Conservation (phyloP, 2,329 filamentous ascomycete species). For the Ascocoryne sarcoides region DNA sequence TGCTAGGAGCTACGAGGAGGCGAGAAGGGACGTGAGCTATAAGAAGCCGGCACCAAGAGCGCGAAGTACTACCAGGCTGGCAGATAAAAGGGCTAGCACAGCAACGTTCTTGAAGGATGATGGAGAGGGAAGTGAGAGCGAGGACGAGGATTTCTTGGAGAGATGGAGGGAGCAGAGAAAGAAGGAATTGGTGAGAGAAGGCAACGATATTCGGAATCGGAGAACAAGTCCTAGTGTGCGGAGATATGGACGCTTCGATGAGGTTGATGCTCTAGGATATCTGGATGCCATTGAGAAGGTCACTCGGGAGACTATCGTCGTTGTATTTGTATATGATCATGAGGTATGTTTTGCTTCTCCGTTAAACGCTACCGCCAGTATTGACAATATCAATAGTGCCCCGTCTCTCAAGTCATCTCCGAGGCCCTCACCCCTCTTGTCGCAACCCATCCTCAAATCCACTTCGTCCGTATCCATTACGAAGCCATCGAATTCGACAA, state of each 20-base stretch:
- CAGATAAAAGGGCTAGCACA: slow-evolving; percentile 16
- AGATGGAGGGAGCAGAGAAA: slow-evolving; percentile 78
- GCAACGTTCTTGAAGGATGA: slow-evolving; percentile 21
- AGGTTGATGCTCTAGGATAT: slow-evolving; percentile 84
- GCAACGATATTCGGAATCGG: slow-evolving; percentile 49
- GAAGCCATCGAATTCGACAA: slow-evolving; percentile 92
- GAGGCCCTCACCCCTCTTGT: slow-evolving; percentile 70
- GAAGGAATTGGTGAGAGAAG: slow-evolving; percentile 63
- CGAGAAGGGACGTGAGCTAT: slow-evolving; percentile 36
- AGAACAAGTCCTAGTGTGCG: slow-evolving; percentile 69
- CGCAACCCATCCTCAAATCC: slow-evolving; percentile 57
- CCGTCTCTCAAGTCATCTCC: slow-evolving; percentile 71
- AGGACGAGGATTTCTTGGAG: slow-evolving; percentile 75
- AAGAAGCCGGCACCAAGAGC: slow-evolving; percentile 44
- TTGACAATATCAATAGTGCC: slow-evolving; percentile 56
- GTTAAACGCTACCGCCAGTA: too few species aligned
- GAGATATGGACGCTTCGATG: slow-evolving; percentile 69
- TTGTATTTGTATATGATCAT: slow-evolving; percentile 89
- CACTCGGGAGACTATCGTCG: slow-evolving; percentile 68
- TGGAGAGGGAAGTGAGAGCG: slow-evolving; percentile 30
- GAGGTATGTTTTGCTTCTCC: slow-evolving; percentile 49
- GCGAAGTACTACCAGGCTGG: slow-evolving; percentile 11
- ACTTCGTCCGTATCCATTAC: slow-evolving; percentile 86
- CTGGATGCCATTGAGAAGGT: slow-evolving; percentile 96
- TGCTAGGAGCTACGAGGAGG: slow-evolving; percentile 66